phyloP scores from a whole-genome alignment of 306 rosid species.

The Begonia fuchsioides region DNA sequence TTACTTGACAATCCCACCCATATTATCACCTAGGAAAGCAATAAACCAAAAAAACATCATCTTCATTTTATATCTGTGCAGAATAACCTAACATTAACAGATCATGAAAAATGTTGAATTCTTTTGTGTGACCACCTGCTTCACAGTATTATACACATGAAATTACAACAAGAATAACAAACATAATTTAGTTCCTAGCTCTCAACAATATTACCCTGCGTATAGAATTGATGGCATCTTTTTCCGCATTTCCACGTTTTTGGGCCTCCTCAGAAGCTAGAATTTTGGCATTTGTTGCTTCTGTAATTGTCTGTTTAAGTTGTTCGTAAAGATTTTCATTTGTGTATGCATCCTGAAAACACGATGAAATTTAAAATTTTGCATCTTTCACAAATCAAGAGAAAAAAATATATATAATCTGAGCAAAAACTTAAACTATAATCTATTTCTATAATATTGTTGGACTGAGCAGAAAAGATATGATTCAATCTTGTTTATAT shows the following conservation, averaged over 20 bases:
- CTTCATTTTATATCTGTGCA: too few species aligned
- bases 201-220: conserved; percentile 32
- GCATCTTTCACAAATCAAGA: neutral
- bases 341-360: conserved; percentile 46
- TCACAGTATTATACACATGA: neutral
- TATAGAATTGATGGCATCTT: conserved; percentile 42
- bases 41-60: too few species aligned
- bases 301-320: conserved; percentile 45
- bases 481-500: neutral
- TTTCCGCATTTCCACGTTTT: conserved; percentile 61
- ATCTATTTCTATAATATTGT: too few species aligned
- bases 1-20: too few species aligned
- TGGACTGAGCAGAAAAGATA: too few species aligned
- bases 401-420: too few species aligned
- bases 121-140: too few species aligned
- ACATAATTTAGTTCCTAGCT: conserved; percentile 4
- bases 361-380: conserved; percentile 6
- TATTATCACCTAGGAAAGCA: too few species aligned
- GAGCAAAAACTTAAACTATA: too few species aligned
- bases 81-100: too few species aligned
- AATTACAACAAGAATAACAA: neutral
- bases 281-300: conserved; percentile 45
- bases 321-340: conserved; percentile 41
- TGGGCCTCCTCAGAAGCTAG: conserved; percentile 43
- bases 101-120: too few species aligned